Evolutionary conservation across 106 monocot genomes (phyloP).

Genomic region (Iris macrosiphon): DNA sequence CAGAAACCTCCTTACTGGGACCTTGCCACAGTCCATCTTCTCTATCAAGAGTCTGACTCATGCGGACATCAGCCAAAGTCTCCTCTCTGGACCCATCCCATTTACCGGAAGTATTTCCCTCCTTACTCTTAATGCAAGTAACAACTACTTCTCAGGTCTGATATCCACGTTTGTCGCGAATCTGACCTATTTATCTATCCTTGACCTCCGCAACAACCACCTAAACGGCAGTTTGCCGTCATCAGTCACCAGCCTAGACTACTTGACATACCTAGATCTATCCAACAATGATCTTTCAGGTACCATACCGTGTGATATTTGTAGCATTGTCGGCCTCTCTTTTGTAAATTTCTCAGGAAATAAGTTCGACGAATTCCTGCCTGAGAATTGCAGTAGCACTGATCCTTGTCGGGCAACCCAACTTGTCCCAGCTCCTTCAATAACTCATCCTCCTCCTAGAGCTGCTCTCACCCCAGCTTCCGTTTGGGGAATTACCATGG

Average conservation of each 20-base stretch:
- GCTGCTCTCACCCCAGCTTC: slow-evolving; percentile 18
- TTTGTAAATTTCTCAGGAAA: slow-evolving; percentile 66
- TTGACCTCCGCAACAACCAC: slow-evolving; percentile 74
- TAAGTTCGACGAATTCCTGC: slow-evolving; percentile 22
- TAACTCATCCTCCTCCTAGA: slow-evolving; percentile 26
- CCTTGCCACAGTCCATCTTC: slow-evolving; percentile 47
- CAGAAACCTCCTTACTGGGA: slow-evolving; percentile 42
- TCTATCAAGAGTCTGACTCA: slow-evolving; percentile 40
- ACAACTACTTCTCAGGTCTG: slow-evolving; percentile 55
- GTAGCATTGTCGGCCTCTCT: slow-evolving; percentile 41
- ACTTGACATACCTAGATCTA: slow-evolving; percentile 61
- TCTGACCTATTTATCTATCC: slow-evolving; percentile 52
- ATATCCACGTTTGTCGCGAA: slow-evolving; percentile 37
- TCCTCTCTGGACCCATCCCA: slow-evolving; percentile 39
- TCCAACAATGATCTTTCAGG: slow-evolving; percentile 59
- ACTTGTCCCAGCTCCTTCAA: slow-evolving; percentile 13
- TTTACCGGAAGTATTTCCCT: slow-evolving; percentile 35
- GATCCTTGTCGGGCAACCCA: too few species aligned
- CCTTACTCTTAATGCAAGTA: slow-evolving; percentile 63
- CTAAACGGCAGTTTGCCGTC: slow-evolving; percentile 46
- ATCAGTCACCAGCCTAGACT: slow-evolving; percentile 38
- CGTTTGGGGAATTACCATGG: slow-evolving; percentile 29
- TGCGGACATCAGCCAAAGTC: slow-evolving; percentile 59
- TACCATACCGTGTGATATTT: slow-evolving; percentile 61
- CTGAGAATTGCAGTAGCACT: slow-evolving; percentile 56